Conservation (phyloP, 225 moss, liverwort and hornwort genomes). For the Marchantia polymorpha region DNA sequence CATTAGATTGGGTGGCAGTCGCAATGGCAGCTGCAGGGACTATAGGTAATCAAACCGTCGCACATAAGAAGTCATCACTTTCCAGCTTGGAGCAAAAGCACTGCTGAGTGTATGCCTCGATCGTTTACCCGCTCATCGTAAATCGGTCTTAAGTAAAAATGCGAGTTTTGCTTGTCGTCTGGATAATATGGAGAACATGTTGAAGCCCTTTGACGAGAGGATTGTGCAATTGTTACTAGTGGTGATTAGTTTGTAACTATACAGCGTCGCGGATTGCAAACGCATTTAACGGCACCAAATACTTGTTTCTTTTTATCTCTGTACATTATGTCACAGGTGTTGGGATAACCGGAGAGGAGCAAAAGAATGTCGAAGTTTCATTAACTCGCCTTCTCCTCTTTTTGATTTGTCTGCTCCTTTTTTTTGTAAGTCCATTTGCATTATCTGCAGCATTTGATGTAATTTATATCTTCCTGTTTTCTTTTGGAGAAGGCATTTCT, state of each 20-base stretch:
- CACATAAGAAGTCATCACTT: neutral
- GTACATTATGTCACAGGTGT: slow-evolving; percentile 51
- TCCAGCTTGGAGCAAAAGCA: no score
- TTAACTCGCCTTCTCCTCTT: slow-evolving; percentile 68
- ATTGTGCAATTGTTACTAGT: neutral
- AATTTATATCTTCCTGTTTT: neutral
- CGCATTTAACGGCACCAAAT: neutral
- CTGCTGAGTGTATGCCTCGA: neutral
- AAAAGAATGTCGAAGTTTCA: slow-evolving; percentile 70
- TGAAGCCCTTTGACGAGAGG: neutral
- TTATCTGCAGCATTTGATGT: neutral
- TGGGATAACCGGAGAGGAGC: slow-evolving; percentile 90
- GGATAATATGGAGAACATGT: neutral
- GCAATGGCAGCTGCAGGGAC: slow-evolving; percentile 84
- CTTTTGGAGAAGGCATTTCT: neutral
- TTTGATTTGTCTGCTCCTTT: slow-evolving; percentile 68
- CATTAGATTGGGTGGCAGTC: slow-evolving; percentile 89
- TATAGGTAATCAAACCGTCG: slow-evolving; percentile 51
- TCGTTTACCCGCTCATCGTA: neutral
- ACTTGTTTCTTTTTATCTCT: neutral
- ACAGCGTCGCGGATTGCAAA: neutral
- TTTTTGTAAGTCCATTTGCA: slow-evolving; percentile 55
- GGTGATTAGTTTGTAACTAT: neutral
- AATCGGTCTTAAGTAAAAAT: neutral
- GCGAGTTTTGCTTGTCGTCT: neutral